Evolutionary conservation across 208 protist genomes (phyloP).

Genomic region (Angomonas desouzai): DNA sequence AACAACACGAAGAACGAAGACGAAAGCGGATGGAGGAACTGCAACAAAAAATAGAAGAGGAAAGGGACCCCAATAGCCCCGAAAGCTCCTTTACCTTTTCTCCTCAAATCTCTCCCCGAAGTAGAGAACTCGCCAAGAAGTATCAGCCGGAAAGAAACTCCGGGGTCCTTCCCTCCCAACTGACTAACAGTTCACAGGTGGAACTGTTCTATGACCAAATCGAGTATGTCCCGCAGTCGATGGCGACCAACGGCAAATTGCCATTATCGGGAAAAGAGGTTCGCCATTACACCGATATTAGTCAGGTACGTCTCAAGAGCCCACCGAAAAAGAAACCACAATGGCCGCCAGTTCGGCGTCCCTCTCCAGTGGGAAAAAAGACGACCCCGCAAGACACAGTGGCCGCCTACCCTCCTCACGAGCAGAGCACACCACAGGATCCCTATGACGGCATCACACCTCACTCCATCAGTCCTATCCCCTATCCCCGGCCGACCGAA

Average conservation of each 20-base stretch:
- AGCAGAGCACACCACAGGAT: too few species aligned
- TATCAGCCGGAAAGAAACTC: background rate
- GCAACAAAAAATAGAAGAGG: slow-evolving; percentile 2
- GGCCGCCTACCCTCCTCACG: too few species aligned
- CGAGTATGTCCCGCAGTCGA: background rate
- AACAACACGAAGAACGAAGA: background rate
- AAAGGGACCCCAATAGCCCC: background rate
- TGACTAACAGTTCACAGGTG: background rate
- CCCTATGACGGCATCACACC: too few species aligned
- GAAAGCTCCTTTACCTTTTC: background rate
- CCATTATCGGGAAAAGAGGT: background rate
- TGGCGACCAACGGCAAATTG: background rate
- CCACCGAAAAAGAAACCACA: background rate
- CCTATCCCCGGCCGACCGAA: too few species aligned
- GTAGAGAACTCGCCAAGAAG: background rate
- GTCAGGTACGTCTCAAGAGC: slow-evolving; percentile 4
- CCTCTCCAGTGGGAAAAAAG: too few species aligned
- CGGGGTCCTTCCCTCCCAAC: background rate
- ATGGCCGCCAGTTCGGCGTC: too few species aligned
- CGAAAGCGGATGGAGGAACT: background rate
- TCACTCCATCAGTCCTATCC: background rate
- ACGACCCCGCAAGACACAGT: background rate
- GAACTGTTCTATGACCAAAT: background rate
- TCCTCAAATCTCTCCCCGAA: slow-evolving; percentile 1
- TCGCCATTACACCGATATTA: background rate